phyloP scores from a whole-genome alignment of 129 eudicot genomes.

The Lonicera japonica region DNA sequence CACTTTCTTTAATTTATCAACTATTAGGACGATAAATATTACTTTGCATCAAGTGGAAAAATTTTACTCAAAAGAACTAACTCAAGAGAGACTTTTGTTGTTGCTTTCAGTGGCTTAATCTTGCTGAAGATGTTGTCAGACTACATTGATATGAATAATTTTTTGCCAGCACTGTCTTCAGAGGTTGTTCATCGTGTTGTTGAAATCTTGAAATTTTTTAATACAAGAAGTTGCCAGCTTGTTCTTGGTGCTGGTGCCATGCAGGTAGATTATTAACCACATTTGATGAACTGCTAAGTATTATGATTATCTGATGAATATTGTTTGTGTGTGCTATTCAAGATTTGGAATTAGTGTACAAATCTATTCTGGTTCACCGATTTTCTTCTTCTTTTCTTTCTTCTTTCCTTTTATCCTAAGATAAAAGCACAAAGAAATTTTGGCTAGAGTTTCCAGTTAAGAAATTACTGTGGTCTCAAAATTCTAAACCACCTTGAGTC shows the following conservation, averaged over 20 bases:
- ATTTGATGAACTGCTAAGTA: no score
- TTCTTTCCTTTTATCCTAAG: no score
- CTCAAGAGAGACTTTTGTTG: neutral
- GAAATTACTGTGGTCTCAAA: no score
- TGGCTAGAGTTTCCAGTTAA: no score
- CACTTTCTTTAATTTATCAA: no score
- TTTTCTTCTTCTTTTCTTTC: no score
- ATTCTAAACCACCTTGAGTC: no score
- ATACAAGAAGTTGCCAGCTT: constrained; percentile 84
- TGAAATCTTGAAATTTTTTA: constrained; percentile 87
- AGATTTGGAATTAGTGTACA: no score
- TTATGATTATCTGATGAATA: no score
- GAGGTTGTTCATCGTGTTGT: constrained; percentile 93
- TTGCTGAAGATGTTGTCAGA: constrained; percentile 98
- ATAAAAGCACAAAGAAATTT: no score
- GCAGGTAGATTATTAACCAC: constrained; percentile 49
- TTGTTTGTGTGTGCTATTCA: no score
- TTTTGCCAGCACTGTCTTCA: constrained; percentile 70
- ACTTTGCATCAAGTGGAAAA: neutral
- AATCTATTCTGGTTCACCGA: neutral
- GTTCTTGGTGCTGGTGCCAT: constrained; percentile 99
- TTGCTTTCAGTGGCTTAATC: constrained; percentile 74
- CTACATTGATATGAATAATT: constrained; percentile 80
- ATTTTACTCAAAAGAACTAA: neutral
- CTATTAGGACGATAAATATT: no score